Evolutionary conservation across 2,329 filamentous ascomycete genomes (phyloP).

Genomic region (Truncatella angustata): DNA sequence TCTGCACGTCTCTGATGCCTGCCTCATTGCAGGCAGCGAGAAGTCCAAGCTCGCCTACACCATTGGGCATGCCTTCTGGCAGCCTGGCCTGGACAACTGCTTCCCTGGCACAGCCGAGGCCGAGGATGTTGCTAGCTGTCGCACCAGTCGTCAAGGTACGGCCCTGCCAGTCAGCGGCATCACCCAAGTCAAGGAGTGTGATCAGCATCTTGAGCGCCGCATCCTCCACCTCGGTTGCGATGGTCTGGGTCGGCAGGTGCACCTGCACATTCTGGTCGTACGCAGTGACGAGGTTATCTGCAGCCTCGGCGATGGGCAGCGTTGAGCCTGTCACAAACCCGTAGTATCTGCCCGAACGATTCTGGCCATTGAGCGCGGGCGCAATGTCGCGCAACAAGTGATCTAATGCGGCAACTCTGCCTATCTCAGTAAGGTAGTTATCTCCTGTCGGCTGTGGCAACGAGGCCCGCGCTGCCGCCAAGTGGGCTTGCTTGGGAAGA

Average conservation of each 20-base stretch:
- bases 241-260: slow-evolving; percentile 73
- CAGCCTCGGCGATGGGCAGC: slow-evolving; percentile 75
- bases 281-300: slow-evolving; percentile 78
- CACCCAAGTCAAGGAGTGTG: slow-evolving; percentile 61
- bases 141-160: slow-evolving; percentile 58
- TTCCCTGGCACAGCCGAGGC: slow-evolving; percentile 66
- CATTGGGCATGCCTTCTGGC: slow-evolving; percentile 24
- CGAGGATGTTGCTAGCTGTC: slow-evolving; percentile 80
- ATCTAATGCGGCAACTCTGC: slow-evolving; percentile 29
- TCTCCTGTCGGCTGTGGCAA: slow-evolving; percentile 33
- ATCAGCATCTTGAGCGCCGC: slow-evolving; percentile 67
- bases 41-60: slow-evolving; percentile 69
- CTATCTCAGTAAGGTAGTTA: slow-evolving; percentile 31
- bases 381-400: slow-evolving; percentile 48
- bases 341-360: slow-evolving; percentile 69
- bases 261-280: slow-evolving; percentile 84
- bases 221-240: slow-evolving; percentile 75
- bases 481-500: slow-evolving; percentile 34
- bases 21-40: slow-evolving; percentile 63
- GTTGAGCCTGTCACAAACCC: slow-evolving; percentile 85
- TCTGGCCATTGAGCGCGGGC: slow-evolving; percentile 65
- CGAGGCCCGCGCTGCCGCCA: slow-evolving; percentile 37
- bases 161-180: slow-evolving; percentile 58
- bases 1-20: slow-evolving; percentile 65
- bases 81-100: slow-evolving; percentile 47